phyloP scores from a whole-genome alignment of 129 eudicot species.

The Lonicera japonica region DNA sequence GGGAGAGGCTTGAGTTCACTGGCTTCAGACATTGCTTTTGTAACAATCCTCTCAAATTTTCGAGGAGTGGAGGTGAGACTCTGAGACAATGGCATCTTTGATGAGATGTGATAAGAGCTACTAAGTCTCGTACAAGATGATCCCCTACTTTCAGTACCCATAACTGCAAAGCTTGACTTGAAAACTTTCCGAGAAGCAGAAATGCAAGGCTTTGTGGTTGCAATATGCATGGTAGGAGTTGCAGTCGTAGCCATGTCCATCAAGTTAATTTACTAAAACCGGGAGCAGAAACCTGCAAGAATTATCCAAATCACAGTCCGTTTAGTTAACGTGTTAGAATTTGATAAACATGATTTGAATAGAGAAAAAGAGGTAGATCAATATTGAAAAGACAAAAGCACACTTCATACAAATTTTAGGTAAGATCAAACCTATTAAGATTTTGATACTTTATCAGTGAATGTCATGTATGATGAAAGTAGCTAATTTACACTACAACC shows the following conservation, averaged over 20 bases:
- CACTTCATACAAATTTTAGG: neutral
- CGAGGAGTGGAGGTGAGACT: conserved; percentile 18
- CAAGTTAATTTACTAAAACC: conserved; percentile 6
- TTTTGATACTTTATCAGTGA: no score
- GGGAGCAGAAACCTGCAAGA: conserved; percentile 3
- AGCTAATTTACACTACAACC: no score
- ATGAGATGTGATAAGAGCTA: conserved; percentile 46
- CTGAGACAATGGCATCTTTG: conserved; percentile 29
- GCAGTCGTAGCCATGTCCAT: conserved; percentile 53
- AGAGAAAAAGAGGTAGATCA: neutral
- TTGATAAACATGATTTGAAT: neutral
- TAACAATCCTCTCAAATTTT: conserved; percentile 33
- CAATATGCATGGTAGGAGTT: conserved; percentile 45
- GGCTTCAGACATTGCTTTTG: conserved; percentile 62
- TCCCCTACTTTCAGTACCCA: conserved; percentile 26
- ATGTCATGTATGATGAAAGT: neutral
- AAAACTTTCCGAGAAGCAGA: conserved; percentile 32
- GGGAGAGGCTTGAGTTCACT: conserved; percentile 51
- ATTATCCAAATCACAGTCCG: neutral
- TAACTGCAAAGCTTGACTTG: conserved; percentile 40
- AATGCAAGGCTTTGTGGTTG: conserved; percentile 33
- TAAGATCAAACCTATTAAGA: no score
- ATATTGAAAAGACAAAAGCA: neutral
- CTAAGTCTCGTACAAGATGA: conserved; percentile 46
- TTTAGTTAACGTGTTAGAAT: neutral